These are phyloP conservation scores for Mrakia blollopis DNA, from an alignment of 768 basidiomycete species.

Conservation along the genomic window DNA sequence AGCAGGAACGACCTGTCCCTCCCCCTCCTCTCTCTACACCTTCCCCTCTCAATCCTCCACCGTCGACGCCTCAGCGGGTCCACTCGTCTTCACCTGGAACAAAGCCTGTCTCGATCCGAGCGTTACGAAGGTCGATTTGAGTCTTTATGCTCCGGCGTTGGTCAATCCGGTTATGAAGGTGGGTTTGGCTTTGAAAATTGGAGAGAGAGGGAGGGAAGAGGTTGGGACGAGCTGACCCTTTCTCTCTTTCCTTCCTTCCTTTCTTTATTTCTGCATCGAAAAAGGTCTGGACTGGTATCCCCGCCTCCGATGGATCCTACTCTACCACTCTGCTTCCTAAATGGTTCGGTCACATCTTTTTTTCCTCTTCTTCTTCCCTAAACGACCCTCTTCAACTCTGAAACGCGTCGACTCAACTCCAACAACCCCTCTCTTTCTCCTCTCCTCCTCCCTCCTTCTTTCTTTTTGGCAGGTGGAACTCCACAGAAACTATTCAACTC, in stretches of 20 bases:
- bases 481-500: background rate
- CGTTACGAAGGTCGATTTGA: slow-evolving; percentile 7
- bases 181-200: background rate
- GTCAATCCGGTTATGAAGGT: slow-evolving; percentile 18
- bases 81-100: slow-evolving; percentile 27
- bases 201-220: background rate
- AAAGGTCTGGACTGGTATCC: background rate
- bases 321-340: slow-evolving; percentile 17
- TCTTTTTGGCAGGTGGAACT: slow-evolving; percentile 1
- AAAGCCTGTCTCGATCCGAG: background rate
- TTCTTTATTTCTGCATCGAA: background rate
- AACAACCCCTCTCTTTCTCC: no score
- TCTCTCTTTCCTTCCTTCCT: background rate
- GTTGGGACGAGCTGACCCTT: background rate
- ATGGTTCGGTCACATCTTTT: background rate
- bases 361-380: background rate
- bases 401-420: no score
- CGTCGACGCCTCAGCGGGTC: background rate
- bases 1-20: no score
- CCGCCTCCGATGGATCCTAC: slow-evolving; percentile 8
- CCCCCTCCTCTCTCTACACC: slow-evolving; percentile 23
- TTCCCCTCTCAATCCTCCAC: background rate
- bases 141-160: background rate
- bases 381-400: background rate
- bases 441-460: background rate